phyloP scores from a whole-genome alignment of 352 stramenopile genomes.

The Phytophthora pisi region DNA sequence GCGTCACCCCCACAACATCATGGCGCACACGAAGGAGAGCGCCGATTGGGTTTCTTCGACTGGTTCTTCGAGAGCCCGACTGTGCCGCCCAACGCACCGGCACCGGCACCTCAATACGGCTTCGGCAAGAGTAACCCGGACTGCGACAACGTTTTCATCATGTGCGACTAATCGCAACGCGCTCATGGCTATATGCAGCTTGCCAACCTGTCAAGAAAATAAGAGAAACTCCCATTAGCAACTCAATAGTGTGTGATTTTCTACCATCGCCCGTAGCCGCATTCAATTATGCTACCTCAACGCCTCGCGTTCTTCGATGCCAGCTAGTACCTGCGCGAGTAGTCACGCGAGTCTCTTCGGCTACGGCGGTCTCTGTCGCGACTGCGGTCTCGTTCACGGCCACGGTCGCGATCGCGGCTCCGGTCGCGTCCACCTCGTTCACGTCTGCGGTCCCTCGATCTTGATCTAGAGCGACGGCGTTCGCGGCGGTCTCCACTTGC shows the following conservation, averaged over 20 bases:
- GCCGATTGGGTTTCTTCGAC: background rate
- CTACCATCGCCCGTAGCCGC: background rate
- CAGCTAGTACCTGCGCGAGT: slow-evolving; percentile 31
- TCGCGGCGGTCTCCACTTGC: slow-evolving; percentile 36
- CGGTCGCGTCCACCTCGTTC: slow-evolving; percentile 32
- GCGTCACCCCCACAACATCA: background rate
- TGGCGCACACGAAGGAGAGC: background rate
- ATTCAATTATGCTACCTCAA: background rate
- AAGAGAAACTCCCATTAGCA: background rate
- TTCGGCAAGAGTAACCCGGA: background rate
- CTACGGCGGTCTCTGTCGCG: slow-evolving; percentile 52
- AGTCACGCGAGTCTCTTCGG: slow-evolving; percentile 58
- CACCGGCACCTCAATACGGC: background rate
- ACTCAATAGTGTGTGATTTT: background rate
- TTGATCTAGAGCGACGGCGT: slow-evolving; percentile 28
- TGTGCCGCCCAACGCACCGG: background rate
- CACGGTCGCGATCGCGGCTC: slow-evolving; percentile 45
- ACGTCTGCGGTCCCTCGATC: slow-evolving; percentile 47
- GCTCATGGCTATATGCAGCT: background rate
- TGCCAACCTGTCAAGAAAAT: background rate
- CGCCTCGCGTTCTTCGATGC: background rate
- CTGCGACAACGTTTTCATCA: background rate
- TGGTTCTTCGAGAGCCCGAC: background rate
- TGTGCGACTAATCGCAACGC: background rate
- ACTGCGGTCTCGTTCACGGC: slow-evolving; percentile 45